These are phyloP conservation scores for Pichia sp. DNA, from an alignment of 1,139 yeast species.

Conservation along the genomic window DNA sequence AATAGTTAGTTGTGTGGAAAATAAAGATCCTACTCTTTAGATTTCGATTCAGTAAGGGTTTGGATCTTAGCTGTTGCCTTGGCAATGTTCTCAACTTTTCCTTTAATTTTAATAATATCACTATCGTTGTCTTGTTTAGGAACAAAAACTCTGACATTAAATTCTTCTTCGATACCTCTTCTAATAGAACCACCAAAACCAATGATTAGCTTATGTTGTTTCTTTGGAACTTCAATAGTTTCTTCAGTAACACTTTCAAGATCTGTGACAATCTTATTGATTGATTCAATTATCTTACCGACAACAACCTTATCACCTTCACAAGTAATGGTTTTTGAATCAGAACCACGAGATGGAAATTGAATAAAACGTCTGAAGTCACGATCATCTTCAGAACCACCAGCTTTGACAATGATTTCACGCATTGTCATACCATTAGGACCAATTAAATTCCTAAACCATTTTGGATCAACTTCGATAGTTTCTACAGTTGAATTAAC, in stretches of 20 bases:
- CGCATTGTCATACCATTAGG: slow-evolving; percentile 71
- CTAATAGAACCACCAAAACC: slow-evolving; percentile 80
- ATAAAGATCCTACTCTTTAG: background rate
- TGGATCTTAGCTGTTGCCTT: slow-evolving; percentile 49
- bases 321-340: slow-evolving; percentile 54
- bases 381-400: slow-evolving; percentile 43
- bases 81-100: slow-evolving; percentile 58
- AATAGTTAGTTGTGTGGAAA: too few species aligned
- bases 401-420: slow-evolving; percentile 73
- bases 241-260: slow-evolving; percentile 59
- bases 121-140: slow-evolving; percentile 57
- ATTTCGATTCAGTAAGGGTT: slow-evolving; percentile 40
- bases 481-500: slow-evolving; percentile 59
- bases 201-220: slow-evolving; percentile 69
- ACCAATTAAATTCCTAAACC: slow-evolving; percentile 78
- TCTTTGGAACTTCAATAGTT: slow-evolving; percentile 58
- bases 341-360: slow-evolving; percentile 69
- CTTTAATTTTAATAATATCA: slow-evolving; percentile 42
- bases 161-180: slow-evolving; percentile 66
- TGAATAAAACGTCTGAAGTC: slow-evolving; percentile 56
- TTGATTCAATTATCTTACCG: slow-evolving; percentile 56
- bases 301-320: slow-evolving; percentile 77
- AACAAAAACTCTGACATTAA: slow-evolving; percentile 55
- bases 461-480: slow-evolving; percentile 68
- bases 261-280: slow-evolving; percentile 58